Base-by-base conservation (phyloP, 176 grass and related monocot species). In the Zea luxurians region DNA sequence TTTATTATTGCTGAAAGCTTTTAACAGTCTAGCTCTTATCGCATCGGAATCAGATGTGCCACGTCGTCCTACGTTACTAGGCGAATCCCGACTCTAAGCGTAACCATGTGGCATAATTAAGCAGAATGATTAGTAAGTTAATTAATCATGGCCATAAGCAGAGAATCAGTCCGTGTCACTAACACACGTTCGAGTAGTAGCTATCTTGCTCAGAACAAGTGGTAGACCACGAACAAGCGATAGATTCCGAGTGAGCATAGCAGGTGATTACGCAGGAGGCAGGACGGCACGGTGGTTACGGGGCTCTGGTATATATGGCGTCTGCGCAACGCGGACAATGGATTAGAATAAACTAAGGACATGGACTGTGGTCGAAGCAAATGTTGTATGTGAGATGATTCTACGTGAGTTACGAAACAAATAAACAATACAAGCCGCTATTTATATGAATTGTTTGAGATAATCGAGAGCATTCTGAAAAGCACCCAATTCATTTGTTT, bases 31-130 rank as follows among this genome's bases (percentile, higher is more conserved):
- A 27, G 27, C 27, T 10, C 44, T 74, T 74, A 74, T 74, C 58
- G 69, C 46, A 66, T 74, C 58, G 8, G 70, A 74, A 74, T 66
- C 80, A 45, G 80, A 82, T 66, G 47, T 55, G 80, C 47, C 70
- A 65, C 80, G 55, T 38, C 46, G 27, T 27, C 27, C 47, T 17
- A 13, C 8, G 6, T 5, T 46, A 18, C 61, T 61, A 52, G 48
- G 81, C 52, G 72, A 76, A 75, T 83, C 62, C 10, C 3, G 1
- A 17, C 2, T 21, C 10, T 76, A 47, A 40, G 71, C 35, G 55
- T 48, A 52, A 72, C 15, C 36, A 49, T 34, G 44, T 20, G 6
- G 15, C 52, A 69, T 40, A 40, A 13, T 21, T 41, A 36, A 74
- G 13, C 61, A 66, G 36, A 54, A 27, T 27, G 27, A 4, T 57